phyloP scores from a whole-genome alignment of 768 basidiomycete species.

The Sporobolomyces roseus region DNA sequence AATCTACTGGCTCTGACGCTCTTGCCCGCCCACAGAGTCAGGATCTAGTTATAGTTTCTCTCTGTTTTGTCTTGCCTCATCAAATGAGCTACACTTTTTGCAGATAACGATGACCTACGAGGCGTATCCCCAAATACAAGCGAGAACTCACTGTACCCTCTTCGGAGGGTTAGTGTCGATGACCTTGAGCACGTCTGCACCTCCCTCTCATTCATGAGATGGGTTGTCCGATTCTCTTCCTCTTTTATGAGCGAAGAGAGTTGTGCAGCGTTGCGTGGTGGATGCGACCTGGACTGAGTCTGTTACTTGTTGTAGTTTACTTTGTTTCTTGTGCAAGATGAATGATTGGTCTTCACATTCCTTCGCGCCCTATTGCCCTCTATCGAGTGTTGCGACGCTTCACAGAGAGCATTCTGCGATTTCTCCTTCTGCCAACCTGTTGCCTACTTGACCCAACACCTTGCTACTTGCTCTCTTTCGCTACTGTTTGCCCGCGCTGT shows the following conservation, averaged over 20 bases:
- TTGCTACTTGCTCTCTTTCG: too few relatives aligned
- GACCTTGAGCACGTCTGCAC: slow-evolving; percentile 17
- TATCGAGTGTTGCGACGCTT: too few relatives aligned
- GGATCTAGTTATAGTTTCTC: slow-evolving; percentile 29
- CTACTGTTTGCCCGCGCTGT: too few relatives aligned
- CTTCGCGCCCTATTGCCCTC: too few relatives aligned
- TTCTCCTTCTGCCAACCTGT: too few relatives aligned
- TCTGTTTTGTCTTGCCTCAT: slow-evolving; percentile 22
- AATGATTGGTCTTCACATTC: too few relatives aligned
- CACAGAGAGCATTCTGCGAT: too few relatives aligned
- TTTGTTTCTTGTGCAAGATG: neutral
- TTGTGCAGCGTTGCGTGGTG: slow-evolving; percentile 36
- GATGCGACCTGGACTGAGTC: slow-evolving; percentile 34
- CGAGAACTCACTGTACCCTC: slow-evolving; percentile 4
- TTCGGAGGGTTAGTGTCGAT: neutral
- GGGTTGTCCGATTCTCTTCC: slow-evolving; percentile 9
- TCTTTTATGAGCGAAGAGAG: neutral
- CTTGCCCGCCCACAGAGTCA: slow-evolving; percentile 2
- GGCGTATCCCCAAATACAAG: slow-evolving; percentile 18
- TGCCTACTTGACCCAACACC: too few relatives aligned
- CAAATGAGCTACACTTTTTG: slow-evolving; percentile 24
- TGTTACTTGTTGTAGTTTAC: slow-evolving; percentile 7
- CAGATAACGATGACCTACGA: slow-evolving; percentile 12
- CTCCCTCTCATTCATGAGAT: slow-evolving; percentile 10
- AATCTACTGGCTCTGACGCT: neutral